phyloP scores from a whole-genome alignment of 2,329 filamentous ascomycete genomes.

The Fusarium sp. region DNA sequence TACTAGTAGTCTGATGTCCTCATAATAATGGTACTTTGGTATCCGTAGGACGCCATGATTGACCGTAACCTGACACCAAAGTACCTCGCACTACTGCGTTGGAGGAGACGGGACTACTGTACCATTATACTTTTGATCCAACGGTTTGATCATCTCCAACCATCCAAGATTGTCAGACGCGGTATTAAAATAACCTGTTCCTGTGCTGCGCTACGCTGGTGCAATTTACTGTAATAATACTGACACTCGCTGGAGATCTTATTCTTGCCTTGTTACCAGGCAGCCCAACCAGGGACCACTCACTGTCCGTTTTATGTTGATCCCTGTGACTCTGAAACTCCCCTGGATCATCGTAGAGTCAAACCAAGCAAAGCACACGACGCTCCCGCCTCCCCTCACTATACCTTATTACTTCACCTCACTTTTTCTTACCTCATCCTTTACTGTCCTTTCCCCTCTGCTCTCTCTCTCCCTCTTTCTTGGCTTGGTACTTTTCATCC shows the following conservation, averaged over 20 bases:
- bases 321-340: slow-evolving; percentile 47
- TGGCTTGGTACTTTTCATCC: background rate
- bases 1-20: background rate
- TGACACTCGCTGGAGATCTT: slow-evolving; percentile 20
- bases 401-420: slow-evolving; percentile 6
- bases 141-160: slow-evolving; percentile 1
- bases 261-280: slow-evolving; percentile 19
- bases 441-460: slow-evolving; percentile 13
- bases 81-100: slow-evolving; percentile 16
- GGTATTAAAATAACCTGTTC: slow-evolving; percentile 13
- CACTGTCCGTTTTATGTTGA: slow-evolving; percentile 39
- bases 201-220: background rate
- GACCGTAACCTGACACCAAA: slow-evolving; percentile 8
- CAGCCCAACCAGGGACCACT: slow-evolving; percentile 23
- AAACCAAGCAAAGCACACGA: slow-evolving; percentile 16
- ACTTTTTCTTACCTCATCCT: slow-evolving; percentile 22
- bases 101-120: background rate
- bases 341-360: slow-evolving; percentile 38
- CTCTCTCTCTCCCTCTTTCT: slow-evolving; percentile 13
- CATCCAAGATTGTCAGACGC: slow-evolving; percentile 9
- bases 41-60: background rate
- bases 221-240: slow-evolving; percentile 1
- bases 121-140: slow-evolving; percentile 6
- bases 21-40: background rate
- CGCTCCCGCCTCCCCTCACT: slow-evolving; percentile 12